Base-by-base conservation (phyloP, 2,329 filamentous ascomycete genomes). In the Grosmannia clavigera region DNA sequence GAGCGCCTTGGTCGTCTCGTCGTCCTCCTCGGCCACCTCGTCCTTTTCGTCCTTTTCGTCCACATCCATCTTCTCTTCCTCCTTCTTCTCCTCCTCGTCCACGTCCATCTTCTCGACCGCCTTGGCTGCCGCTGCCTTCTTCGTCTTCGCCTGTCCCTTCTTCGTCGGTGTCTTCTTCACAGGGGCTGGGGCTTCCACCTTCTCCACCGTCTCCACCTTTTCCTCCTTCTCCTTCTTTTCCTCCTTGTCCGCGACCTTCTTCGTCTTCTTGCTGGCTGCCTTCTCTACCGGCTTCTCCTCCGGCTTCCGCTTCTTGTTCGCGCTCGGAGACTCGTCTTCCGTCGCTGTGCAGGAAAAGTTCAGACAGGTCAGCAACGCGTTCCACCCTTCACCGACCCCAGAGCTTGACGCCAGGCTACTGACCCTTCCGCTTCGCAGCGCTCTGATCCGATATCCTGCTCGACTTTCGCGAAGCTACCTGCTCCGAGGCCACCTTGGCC, bases 1-100 rank as follows among this genome's bases (percentile, higher is more conserved):
- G 10, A 60, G 50, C 25, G 59, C 55, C 50, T 57, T 58, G 35
- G 59, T 58, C 50, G 55, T 38, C 11, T 22, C 59, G 59, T 60
- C 59, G 16, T 58, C 55, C 33, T 57, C 58, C 50, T 55, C 55
- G 12, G 56, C 52, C 48, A 16, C 38, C 10, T 59, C 31, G 16
- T 55, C 58, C 2, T 3, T 3, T 43, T 58, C 53, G 31, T 31
- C n/a, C 22, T 29, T 25, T 22, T 56, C 35, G 33, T 46, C 53
- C 6, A 55, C 27, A 4, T 33, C 10, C 27, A 31, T 19, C 56
- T 51, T 10, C 40, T 51, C 31, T 6, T 2, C 46, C n/a, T 57
- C 58, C 38, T 55, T 3, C 56, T 58, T 31, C 16, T 31, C 11
- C 22, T 29, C 11, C 35, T 56, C 35, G n/a, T 46, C 53, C 6